phyloP scores from a whole-genome alignment of 495 filamentous ascomycete species.

The Penicillium argentinense region DNA sequence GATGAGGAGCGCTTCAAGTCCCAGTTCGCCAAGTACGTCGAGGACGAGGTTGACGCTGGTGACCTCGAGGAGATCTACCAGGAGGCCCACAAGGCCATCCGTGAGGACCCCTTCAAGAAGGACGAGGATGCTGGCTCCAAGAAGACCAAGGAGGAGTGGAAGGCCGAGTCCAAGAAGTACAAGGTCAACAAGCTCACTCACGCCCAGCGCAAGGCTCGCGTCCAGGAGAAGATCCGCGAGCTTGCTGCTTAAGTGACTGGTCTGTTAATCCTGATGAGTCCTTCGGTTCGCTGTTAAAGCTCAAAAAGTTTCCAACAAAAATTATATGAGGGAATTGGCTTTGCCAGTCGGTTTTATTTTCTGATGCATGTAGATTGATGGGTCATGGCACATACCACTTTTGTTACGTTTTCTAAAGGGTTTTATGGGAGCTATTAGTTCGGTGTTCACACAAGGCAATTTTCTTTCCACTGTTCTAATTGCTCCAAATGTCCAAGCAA shows the following conservation, averaged over 20 bases:
- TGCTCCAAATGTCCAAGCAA: conserved; percentile 35
- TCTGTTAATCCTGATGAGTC: conserved; percentile 18
- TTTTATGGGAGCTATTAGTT: conserved; percentile 31
- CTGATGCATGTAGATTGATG: conserved; percentile 30
- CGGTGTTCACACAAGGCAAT: conserved; percentile 35
- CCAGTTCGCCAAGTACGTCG: conserved; percentile 96
- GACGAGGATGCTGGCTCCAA: conserved; percentile 71
- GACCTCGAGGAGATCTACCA: conserved; percentile 95
- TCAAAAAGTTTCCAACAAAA: conserved; percentile 23
- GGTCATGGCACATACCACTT: conserved; percentile 34
- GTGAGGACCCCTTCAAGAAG: conserved; percentile 97
- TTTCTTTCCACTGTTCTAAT: conserved; percentile 31
- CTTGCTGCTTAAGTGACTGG: conserved; percentile 42
- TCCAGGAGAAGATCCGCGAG: conserved; percentile 85
- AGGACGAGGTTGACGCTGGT: conserved; percentile 94
- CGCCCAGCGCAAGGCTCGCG: conserved; percentile 72
- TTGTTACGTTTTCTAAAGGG: conserved; percentile 23
- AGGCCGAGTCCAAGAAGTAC: conserved; percentile 93
- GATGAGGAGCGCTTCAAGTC: conserved; percentile 99
- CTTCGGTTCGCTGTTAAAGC: conserved; percentile 17
- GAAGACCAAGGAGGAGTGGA: conserved; percentile 97
- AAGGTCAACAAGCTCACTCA: conserved; percentile 70
- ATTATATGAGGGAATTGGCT: conserved; percentile 28
- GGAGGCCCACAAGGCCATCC: conserved; percentile 95
- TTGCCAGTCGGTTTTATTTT: conserved; percentile 27